Evolutionary conservation across 2,329 filamentous ascomycete genomes (phyloP).

Genomic region (Sarocladiaceae sp.): DNA sequence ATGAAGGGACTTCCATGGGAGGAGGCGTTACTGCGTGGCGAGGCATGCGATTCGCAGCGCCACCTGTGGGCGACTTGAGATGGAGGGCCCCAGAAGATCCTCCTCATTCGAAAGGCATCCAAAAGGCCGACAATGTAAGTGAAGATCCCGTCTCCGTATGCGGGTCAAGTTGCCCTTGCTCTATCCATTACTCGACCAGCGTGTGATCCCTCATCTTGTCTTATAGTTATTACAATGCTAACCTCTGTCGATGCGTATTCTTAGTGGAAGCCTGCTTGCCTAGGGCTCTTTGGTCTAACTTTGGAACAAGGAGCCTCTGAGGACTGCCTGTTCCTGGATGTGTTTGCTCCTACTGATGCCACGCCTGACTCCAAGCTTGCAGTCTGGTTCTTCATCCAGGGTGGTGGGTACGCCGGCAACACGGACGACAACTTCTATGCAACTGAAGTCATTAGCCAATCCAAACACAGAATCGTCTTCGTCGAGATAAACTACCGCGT

Average conservation of each 20-base stretch:
- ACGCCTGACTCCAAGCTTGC: conserved; percentile 24
- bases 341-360: conserved; percentile 36
- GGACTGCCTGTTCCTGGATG: conserved; percentile 43
- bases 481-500: conserved; percentile 61
- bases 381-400: conserved; percentile 35
- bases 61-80: conserved; percentile 58
- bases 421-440: conserved; percentile 48
- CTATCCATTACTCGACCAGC: not conserved
- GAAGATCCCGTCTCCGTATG: conserved; percentile 45
- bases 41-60: conserved; percentile 66
- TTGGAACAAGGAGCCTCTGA: too few relatives aligned
- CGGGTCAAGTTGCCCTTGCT: conserved; percentile 37
- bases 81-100: conserved; percentile 64
- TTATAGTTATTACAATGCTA: too few relatives aligned
- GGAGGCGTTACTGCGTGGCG: conserved; percentile 65
- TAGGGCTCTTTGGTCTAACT: conserved; percentile 18
- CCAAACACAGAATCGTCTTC: conserved; percentile 41
- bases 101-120: too few relatives aligned
- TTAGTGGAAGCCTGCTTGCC: conserved; percentile 22
- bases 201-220: too few relatives aligned
- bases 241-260: too few relatives aligned
- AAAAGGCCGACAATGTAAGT: conserved; percentile 35
- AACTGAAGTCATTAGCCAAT: conserved; percentile 36
- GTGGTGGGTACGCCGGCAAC: conserved; percentile 40
- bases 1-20: conserved; percentile 48